Evolutionary conservation across 768 basidiomycete species (phyloP).

Genomic region (Tylopilus felleus): DNA sequence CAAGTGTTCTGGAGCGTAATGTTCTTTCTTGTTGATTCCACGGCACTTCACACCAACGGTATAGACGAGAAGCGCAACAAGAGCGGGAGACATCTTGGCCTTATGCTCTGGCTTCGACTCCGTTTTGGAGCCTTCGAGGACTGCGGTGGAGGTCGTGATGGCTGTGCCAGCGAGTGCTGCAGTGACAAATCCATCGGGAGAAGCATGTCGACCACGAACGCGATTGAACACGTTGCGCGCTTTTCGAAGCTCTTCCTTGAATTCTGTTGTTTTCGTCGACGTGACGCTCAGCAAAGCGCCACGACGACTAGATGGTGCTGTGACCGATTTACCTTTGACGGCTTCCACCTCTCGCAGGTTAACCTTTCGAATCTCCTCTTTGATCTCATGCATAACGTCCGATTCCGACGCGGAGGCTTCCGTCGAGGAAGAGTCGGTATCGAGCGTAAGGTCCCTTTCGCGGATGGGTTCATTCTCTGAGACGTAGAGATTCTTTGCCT

Average conservation of each 20-base stretch:
- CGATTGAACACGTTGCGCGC: slow-evolving; percentile 42
- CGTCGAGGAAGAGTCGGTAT: slow-evolving; percentile 42
- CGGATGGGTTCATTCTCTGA: slow-evolving; percentile 35
- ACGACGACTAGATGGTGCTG: background rate
- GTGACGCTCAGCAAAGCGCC: slow-evolving; percentile 14
- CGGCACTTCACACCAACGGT: slow-evolving; percentile 94
- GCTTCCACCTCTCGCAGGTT: slow-evolving; percentile 31
- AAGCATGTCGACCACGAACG: slow-evolving; percentile 32
- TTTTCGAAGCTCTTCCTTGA: slow-evolving; percentile 40
- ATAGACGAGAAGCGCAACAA: slow-evolving; percentile 81
- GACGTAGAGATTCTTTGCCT: slow-evolving; percentile 79
- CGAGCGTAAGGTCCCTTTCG: slow-evolving; percentile 33
- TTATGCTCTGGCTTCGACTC: slow-evolving; percentile 34
- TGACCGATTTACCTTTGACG: slow-evolving; percentile 32
- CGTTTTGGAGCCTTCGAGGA: slow-evolving; percentile 17
- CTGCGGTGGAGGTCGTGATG: slow-evolving; percentile 9
- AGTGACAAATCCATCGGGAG: slow-evolving; percentile 18
- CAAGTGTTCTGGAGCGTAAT: slow-evolving; percentile 83
- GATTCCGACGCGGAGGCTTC: slow-evolving; percentile 37
- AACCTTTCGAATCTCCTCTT: slow-evolving; percentile 27
- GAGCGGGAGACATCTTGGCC: slow-evolving; percentile 67
- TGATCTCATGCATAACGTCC: slow-evolving; percentile 24
- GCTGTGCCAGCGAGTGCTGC: slow-evolving; percentile 11
- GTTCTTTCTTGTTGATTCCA: slow-evolving; percentile 82
- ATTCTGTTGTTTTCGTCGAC: slow-evolving; percentile 24